Percentiles rank a stretch among this genome's conserved stretches.
Evolutionary conservation across 169 alveolate species (phyloP).

Genomic region (Plasmodium vinckei): DNA sequence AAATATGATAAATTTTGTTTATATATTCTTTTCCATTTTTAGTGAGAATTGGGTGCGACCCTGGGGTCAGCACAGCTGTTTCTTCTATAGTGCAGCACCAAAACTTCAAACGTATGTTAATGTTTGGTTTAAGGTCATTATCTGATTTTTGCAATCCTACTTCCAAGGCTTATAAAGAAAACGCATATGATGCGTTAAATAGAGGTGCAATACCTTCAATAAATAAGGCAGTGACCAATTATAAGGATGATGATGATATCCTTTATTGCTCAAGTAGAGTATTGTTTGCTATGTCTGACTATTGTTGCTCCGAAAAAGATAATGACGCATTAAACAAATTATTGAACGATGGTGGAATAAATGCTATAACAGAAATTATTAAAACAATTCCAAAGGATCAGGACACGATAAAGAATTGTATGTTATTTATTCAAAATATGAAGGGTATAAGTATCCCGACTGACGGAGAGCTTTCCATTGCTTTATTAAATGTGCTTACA

Average conservation of each 20-base stretch:
- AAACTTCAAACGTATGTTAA: constrained; percentile 93
- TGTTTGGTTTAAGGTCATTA: constrained; percentile 92
- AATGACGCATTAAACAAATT: constrained; percentile 78
- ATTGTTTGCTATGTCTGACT: constrained; percentile 91
- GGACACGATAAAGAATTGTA: constrained; percentile 85
- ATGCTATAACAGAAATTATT: constrained; percentile 85
- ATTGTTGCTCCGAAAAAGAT: constrained; percentile 87
- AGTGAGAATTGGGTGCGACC: constrained; percentile 90
- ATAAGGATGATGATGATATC: constrained; percentile 93
- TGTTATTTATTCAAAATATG: constrained; percentile 86
- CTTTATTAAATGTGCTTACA: constrained; percentile 78
- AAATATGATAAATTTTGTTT: constrained; percentile 1
- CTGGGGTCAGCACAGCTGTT: constrained; percentile 94
- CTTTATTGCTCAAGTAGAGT: constrained; percentile 86
- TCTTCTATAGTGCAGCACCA: constrained; percentile 92
- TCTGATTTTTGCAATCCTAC: constrained; percentile 93
- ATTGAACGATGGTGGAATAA: constrained; percentile 86
- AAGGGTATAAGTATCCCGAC: constrained; percentile 75
- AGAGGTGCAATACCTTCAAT: constrained; percentile 89
- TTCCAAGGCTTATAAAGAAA: constrained; percentile 90
- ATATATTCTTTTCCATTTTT: constrained; percentile 74
- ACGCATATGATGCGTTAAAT: constrained; percentile 92
- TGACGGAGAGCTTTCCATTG: constrained; percentile 80
- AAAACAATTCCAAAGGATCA: constrained; percentile 87
- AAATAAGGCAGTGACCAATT: constrained; percentile 89